These are phyloP conservation scores for Apiospora aurea DNA, from an alignment of 2,329 filamentous ascomycete genomes.

Conservation along the genomic window DNA sequence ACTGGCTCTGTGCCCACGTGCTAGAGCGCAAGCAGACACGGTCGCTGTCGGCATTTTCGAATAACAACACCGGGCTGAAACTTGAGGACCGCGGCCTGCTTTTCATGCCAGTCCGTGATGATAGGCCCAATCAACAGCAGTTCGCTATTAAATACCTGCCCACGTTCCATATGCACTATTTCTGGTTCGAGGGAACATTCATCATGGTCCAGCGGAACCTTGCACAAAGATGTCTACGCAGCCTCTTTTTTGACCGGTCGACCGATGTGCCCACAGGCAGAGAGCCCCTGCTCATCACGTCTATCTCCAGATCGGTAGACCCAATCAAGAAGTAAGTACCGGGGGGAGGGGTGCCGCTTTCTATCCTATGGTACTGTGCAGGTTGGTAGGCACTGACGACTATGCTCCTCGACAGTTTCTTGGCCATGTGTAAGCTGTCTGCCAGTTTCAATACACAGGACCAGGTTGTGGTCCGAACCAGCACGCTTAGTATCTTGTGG, in stretches of 20 bases:
- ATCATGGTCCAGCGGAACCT: conserved; percentile 1
- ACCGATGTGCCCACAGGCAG: neutral
- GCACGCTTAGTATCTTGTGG: neutral
- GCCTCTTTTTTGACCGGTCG: neutral
- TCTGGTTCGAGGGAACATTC: conserved; percentile 3
- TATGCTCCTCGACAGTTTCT: neutral
- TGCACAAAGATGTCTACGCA: neutral
- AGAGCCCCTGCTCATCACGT: neutral
- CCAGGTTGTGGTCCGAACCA: neutral
- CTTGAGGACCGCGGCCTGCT: too few relatives aligned
- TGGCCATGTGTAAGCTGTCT: neutral
- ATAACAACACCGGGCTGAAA: neutral
- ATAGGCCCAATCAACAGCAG: neutral
- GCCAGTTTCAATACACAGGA: too few relatives aligned
- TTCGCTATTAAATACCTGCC: neutral
- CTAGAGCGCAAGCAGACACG: conserved; percentile 1
- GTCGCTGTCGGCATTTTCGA: neutral
- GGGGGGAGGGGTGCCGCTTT: neutral
- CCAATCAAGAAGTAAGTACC: conserved; percentile 3
- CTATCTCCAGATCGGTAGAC: neutral
- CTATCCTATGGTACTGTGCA: neutral
- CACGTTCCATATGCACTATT: neutral
- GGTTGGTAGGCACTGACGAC: neutral
- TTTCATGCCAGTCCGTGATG: neutral
- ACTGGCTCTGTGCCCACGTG: conserved; percentile 5